These are phyloP conservation scores for Penicillium turbatum DNA, from an alignment of 495 filamentous ascomycete species.

Conservation along the genomic window DNA sequence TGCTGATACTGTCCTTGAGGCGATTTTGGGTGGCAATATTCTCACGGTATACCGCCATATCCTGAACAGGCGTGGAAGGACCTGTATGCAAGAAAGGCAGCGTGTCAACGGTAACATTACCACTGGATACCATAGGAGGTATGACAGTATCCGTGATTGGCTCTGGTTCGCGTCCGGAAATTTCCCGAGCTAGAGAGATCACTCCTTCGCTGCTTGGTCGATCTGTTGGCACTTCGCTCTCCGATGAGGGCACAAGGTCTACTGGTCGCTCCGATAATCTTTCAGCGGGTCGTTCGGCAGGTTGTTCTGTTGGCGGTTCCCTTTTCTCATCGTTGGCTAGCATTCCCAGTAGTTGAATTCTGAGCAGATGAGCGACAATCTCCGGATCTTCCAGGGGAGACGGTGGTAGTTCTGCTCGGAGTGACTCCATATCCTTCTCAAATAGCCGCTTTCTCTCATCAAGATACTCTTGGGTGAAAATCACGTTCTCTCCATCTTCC, in stretches of 20 bases:
- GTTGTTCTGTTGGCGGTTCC: not conserved
- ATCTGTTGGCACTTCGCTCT: constrained; percentile 5
- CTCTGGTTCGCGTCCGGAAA: constrained; percentile 4
- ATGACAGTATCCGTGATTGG: constrained; percentile 10
- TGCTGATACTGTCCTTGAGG: constrained; percentile 33
- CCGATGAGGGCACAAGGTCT: constrained; percentile 10
- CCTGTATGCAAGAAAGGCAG: constrained; percentile 48
- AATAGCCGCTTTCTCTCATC: constrained; percentile 46
- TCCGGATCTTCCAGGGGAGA: constrained; percentile 43
- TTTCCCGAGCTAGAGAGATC: constrained; percentile 12
- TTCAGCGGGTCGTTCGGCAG: not conserved
- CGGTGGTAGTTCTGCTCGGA: constrained; percentile 44
- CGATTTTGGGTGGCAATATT: constrained; percentile 33
- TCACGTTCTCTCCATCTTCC: constrained; percentile 44
- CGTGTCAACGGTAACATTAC: constrained; percentile 32
- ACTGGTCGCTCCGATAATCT: not conserved
- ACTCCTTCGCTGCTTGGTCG: constrained; percentile 7
- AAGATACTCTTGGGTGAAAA: constrained; percentile 49
- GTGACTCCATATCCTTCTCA: constrained; percentile 42
- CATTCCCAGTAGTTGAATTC: constrained; percentile 44
- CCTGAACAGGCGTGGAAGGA: constrained; percentile 48
- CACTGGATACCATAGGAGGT: constrained; percentile 4
- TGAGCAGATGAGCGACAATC: constrained; percentile 41
- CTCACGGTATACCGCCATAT: constrained; percentile 46
- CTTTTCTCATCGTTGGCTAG: constrained; percentile 31